A percentile compares a stretch with the other conserved stretches of the same genome.
These are phyloP conservation scores for Leccinum subspadiceum DNA, from an alignment of 1,284 basidiomycete genomes.

Conservation along the genomic window DNA sequence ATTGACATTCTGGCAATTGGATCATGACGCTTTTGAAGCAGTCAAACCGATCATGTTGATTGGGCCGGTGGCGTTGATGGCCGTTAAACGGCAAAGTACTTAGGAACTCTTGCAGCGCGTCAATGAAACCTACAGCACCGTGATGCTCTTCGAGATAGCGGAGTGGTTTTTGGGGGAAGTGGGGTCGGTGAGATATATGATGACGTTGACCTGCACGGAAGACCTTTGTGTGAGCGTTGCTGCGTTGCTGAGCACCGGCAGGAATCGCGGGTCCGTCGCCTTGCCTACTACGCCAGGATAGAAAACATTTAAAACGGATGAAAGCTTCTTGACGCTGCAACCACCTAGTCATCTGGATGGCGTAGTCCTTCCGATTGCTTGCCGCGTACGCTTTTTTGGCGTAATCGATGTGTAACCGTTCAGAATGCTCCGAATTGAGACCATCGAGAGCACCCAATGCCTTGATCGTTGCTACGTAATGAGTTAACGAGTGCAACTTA, in stretches of 20 bases:
- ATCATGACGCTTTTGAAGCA: no score
- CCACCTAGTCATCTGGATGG: conserved; percentile 7
- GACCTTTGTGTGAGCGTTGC: background rate
- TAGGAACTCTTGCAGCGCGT: background rate
- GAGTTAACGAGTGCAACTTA: background rate
- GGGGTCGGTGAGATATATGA: background rate
- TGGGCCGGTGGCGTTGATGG: background rate
- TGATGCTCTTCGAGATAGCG: background rate
- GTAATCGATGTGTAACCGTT: conserved; percentile 19
- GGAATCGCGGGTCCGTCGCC: background rate
- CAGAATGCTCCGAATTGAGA: conserved; percentile 16
- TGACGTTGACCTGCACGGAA: background rate
- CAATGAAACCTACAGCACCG: background rate
- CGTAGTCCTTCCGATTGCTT: conserved; percentile 13
- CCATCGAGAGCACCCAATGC: conserved; percentile 6
- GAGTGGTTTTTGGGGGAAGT: background rate
- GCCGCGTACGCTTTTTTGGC: conserved; percentile 16
- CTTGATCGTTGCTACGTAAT: conserved; percentile 13
- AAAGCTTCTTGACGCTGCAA: conserved; percentile 9
- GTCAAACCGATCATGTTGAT: no score
- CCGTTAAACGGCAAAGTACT: background rate
- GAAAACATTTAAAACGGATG: background rate
- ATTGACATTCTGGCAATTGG: no score
- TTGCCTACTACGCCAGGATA: background rate
- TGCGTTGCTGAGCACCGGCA: background rate